Conservation (phyloP, 2,329 filamentous ascomycete genomes). For the Fusarium hainanense region DNA sequence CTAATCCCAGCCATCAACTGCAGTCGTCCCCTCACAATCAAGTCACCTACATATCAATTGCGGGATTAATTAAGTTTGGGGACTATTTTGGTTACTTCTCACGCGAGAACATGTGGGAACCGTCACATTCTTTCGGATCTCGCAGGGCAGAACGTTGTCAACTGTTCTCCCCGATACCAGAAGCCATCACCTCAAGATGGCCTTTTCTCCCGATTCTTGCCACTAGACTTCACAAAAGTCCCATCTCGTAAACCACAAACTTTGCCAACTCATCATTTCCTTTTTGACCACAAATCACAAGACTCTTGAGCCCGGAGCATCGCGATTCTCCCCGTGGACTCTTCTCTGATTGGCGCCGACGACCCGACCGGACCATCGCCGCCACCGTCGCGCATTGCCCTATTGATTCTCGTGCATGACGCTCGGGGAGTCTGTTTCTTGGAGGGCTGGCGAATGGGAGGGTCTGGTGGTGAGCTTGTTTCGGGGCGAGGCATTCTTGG, state of each 20-base stretch:
- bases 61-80: constrained; percentile 32
- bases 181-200: not conserved
- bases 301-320: constrained; percentile 1
- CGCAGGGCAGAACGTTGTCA: constrained; percentile 20
- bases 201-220: not conserved
- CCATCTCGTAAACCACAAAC: not conserved
- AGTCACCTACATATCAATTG: constrained; percentile 28
- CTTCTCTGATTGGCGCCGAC: constrained; percentile 35
- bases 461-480: constrained; percentile 25
- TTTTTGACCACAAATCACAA: constrained; percentile 4
- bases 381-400: constrained; percentile 36
- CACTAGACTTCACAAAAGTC: not conserved
- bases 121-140: constrained; percentile 35
- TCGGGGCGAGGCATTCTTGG: constrained; percentile 7
- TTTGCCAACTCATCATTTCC: constrained; percentile 4
- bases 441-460: constrained; percentile 27
- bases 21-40: not conserved
- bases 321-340: constrained; percentile 28
- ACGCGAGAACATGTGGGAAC: constrained; percentile 14
- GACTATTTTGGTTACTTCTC: constrained; percentile 18
- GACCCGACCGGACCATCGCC: constrained; percentile 40
- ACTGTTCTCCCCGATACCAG: not conserved
- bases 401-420: constrained; percentile 39
- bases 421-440: constrained; percentile 31
- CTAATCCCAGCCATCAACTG: not conserved